These are phyloP conservation scores for Colletotrichum eremochloae DNA, from an alignment of 2,329 filamentous ascomycete genomes.

Conservation along the genomic window DNA sequence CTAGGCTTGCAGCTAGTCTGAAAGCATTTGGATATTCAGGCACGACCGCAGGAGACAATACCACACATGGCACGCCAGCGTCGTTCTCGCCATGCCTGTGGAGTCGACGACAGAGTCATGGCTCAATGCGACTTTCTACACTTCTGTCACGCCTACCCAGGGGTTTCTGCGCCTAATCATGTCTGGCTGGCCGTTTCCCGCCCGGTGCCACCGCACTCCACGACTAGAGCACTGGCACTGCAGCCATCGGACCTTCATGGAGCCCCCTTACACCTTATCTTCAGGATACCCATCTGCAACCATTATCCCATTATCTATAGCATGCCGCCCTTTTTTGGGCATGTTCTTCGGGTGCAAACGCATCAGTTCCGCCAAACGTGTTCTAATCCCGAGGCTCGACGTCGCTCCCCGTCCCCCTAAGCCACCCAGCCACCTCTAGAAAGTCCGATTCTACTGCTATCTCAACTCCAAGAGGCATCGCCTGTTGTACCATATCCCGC, in stretches of 20 bases:
- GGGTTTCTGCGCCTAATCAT: constrained; percentile 10
- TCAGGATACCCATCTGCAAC: constrained; percentile 13
- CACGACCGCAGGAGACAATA: constrained; percentile 23
- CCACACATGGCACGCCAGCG: constrained; percentile 12
- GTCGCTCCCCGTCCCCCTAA: constrained; percentile 12
- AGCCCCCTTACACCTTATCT: constrained; percentile 18
- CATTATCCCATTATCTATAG: not conserved
- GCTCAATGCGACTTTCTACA: constrained; percentile 15
- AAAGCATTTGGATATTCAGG: not conserved
- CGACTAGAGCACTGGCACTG: not conserved
- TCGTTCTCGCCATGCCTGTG: constrained; percentile 19
- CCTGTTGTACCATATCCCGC: constrained; percentile 29
- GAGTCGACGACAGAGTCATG: constrained; percentile 13
- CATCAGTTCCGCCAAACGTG: constrained; percentile 13
- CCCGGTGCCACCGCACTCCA: constrained; percentile 23
- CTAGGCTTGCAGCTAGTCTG: constrained; percentile 35
- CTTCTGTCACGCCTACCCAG: constrained; percentile 19
- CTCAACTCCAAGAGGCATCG: constrained; percentile 21
- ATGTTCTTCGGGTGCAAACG: constrained; percentile 5
- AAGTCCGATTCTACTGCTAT: constrained; percentile 17
- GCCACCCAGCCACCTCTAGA: constrained; percentile 34
- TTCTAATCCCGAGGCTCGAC: constrained; percentile 9
- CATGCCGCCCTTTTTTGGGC: constrained; percentile 2
- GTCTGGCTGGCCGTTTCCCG: constrained; percentile 4
- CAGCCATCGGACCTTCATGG: constrained; percentile 1